Percentiles rank a stretch among this genome's conserved stretches.
Conservation (phyloP, 2,329 filamentous ascomycete species). For the Exophiala xenobiotica region DNA sequence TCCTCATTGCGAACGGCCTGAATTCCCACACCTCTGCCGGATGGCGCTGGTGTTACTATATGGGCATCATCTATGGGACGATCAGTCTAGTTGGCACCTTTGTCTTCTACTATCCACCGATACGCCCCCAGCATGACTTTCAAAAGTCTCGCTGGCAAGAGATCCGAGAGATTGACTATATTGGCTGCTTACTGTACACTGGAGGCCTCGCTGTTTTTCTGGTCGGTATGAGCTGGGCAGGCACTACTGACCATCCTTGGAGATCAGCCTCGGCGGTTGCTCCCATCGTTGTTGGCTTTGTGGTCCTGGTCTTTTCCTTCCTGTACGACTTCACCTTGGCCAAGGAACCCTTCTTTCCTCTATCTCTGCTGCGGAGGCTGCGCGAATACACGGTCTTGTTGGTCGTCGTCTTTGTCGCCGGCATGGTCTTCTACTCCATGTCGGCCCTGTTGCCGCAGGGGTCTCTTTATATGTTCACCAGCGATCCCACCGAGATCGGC, state of each 20-base stretch:
- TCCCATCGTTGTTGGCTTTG: conserved; percentile 41
- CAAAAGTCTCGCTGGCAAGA: conserved; percentile 36
- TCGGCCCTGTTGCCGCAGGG: conserved; percentile 48
- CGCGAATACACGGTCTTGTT: conserved; percentile 36
- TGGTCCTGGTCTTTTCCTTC: conserved; percentile 38
- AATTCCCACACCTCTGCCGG: conserved; percentile 42
- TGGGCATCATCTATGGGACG: conserved; percentile 13
- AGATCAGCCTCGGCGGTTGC: conserved; percentile 38
- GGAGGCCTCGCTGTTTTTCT: conserved; percentile 44
- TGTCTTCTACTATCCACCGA: conserved; percentile 52
- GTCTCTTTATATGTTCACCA: conserved; percentile 45
- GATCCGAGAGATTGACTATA: conserved; percentile 47
- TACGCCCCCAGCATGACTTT: conserved; percentile 41
- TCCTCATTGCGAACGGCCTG: conserved; percentile 47
- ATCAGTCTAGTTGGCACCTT: conserved; percentile 36
- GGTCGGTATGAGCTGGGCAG: conserved; percentile 46
- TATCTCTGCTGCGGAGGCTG: conserved; percentile 43
- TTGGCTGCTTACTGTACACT: conserved; percentile 46
- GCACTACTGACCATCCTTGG: conserved; percentile 43
- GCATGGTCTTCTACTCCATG: conserved; percentile 48
- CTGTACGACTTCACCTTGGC: conserved; percentile 42
- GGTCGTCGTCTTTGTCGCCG: conserved; percentile 41
- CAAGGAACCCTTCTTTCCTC: conserved; percentile 45
- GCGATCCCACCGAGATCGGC: conserved; percentile 40
- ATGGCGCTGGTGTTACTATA: conserved; percentile 53